Conservation (phyloP, 2,329 filamentous ascomycete genomes). For the Escovopsis sp. region DNA sequence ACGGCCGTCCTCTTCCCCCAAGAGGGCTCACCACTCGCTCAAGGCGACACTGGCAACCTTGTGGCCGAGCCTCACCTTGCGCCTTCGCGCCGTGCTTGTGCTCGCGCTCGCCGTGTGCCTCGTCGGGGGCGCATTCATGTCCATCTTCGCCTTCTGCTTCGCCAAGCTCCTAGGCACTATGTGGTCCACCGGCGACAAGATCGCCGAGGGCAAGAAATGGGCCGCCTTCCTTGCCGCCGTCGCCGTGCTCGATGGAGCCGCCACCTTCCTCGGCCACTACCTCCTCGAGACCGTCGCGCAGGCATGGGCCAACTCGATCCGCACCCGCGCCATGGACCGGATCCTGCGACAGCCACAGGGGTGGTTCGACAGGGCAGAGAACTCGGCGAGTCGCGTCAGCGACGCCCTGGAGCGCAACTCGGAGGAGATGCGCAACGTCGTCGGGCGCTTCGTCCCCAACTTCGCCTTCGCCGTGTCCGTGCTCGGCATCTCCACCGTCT, state of each 20-base stretch:
- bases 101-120: conserved; percentile 46
- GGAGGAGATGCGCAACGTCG: conserved; percentile 73
- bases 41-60: conserved; percentile 35
- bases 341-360: conserved; percentile 60
- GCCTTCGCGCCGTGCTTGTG: conserved; percentile 38
- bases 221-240: conserved; percentile 54
- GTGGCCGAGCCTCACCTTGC: conserved; percentile 45
- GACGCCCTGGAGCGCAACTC: conserved; percentile 66
- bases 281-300: conserved; percentile 58
- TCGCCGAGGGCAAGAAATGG: conserved; percentile 44
- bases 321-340: conserved; percentile 48
- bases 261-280: conserved; percentile 53
- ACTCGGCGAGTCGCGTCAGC: conserved; percentile 47
- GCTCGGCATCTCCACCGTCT: conserved; percentile 51
- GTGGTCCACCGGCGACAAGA: conserved; percentile 36
- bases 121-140: conserved; percentile 50
- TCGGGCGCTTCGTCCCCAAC: conserved; percentile 62
- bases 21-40: conserved; percentile 2
- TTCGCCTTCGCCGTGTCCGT: conserved; percentile 52
- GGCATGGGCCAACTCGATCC: conserved; percentile 59
- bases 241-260: conserved; percentile 47
- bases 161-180: conserved; percentile 58
- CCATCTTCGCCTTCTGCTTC: conserved; percentile 63
- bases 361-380: conserved; percentile 61
- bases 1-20: neutral